These are phyloP conservation scores for Prunus armeniaca DNA, from an alignment of 306 rosid genomes.

Conservation along the genomic window DNA sequence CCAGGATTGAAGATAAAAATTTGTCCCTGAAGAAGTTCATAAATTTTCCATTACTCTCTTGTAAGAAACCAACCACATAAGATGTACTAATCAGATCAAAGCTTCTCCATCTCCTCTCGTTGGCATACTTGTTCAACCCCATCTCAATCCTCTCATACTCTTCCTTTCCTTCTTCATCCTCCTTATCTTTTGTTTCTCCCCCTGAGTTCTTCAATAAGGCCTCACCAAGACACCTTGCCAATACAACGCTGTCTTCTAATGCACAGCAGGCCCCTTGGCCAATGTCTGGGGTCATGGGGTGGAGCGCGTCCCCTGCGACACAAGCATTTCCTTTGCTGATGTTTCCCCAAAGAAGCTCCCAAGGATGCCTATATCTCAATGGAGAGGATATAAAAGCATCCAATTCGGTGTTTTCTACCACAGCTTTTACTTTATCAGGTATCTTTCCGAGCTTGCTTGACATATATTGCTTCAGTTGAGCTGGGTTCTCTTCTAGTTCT, in stretches of 20 bases:
- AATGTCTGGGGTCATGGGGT: slow-evolving; percentile 76
- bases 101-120: slow-evolving; percentile 69
- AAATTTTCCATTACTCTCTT: slow-evolving; percentile 32
- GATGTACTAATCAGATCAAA: slow-evolving; percentile 38
- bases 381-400: slow-evolving; percentile 29
- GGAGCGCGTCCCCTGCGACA: slow-evolving; percentile 80
- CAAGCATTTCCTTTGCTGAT: slow-evolving; percentile 63
- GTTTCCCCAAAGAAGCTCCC: slow-evolving; percentile 61
- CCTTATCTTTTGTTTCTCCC: neutral
- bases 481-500: slow-evolving; percentile 33
- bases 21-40: slow-evolving; percentile 47
- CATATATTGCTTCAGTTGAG: slow-evolving; percentile 44
- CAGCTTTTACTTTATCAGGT: slow-evolving; percentile 34
- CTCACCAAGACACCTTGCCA: slow-evolving; percentile 60
- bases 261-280: slow-evolving; percentile 82
- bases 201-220: slow-evolving; percentile 29
- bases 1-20: slow-evolving; percentile 35
- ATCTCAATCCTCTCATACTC: slow-evolving; percentile 38
- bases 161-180: slow-evolving; percentile 22
- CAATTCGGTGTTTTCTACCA: slow-evolving; percentile 40
- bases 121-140: slow-evolving; percentile 56
- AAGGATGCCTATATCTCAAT: slow-evolving; percentile 58
- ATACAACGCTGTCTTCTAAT: slow-evolving; percentile 60
- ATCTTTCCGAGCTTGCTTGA: slow-evolving; percentile 45
- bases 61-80: slow-evolving; percentile 46